These are phyloP conservation scores for Pachysandra terminalis DNA, from an alignment of 164 flowering plant genomes.

Conservation along the genomic window DNA sequence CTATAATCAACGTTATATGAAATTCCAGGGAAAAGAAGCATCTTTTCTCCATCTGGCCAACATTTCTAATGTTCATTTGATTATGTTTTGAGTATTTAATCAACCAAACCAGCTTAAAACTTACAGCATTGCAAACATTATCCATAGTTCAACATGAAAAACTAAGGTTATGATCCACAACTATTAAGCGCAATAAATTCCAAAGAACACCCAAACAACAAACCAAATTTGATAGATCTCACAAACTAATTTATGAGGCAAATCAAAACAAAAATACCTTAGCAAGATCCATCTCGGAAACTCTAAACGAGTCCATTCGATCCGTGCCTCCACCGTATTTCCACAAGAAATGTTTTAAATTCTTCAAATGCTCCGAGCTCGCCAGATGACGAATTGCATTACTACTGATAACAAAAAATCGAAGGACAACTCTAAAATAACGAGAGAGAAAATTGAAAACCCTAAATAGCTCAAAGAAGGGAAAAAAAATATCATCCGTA, in stretches of 20 bases:
- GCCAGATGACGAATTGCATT: constrained; percentile 73
- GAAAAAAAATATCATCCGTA: constrained; percentile 13
- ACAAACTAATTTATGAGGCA: background rate
- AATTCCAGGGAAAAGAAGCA: too few species aligned
- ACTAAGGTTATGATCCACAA: background rate
- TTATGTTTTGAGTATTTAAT: background rate
- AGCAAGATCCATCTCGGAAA: constrained; percentile 51
- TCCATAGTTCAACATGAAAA: background rate
- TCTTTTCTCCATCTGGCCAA: too few species aligned
- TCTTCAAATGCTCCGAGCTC: constrained; percentile 65
- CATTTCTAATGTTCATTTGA: too few species aligned
- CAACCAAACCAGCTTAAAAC: too few species aligned
- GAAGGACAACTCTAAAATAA: background rate
- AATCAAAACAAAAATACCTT: constrained; percentile 39
- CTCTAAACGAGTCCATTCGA: constrained; percentile 43
- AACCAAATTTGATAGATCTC: background rate
- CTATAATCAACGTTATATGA: too few species aligned
- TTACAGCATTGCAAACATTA: too few species aligned
- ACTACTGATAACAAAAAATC: constrained; percentile 30
- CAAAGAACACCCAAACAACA: background rate
- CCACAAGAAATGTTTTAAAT: constrained; percentile 67
- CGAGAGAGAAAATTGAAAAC: background rate
- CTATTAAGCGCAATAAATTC: background rate
- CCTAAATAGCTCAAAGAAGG: background rate
- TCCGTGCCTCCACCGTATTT: constrained; percentile 70